Evolutionary conservation across 1,139 yeast species (phyloP), one percentile per base, ranked within the genome.

Genomic region (Scheffersomyces insectosa): DNA sequence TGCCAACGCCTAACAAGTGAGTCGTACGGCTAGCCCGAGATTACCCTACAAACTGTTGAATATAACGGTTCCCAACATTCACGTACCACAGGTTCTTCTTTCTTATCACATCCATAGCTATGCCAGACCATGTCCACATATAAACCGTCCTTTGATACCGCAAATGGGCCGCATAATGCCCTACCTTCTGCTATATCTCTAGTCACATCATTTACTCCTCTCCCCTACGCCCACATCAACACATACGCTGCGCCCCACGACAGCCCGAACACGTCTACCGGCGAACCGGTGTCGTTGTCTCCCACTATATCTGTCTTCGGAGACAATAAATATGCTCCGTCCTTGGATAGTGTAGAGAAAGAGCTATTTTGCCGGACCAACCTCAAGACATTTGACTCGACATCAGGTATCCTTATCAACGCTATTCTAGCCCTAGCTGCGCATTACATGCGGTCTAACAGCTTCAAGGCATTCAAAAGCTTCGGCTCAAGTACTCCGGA

Each of bases 371-470:
- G 38, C 23, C 15, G 41, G 32, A 33, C 43, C 34, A 38, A 44
- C 31, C 25, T 38, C 4, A 33, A 23, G 37, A 16, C 45, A 3
- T 37, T 40, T 27, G 41, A 38, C 27, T 36, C 47, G 16, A 55
- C 54, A 6, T 42, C 42, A n/a, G 30, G 23, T n/a, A 41, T 49
- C 6, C 42, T 59, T 10, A 39, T 54, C 11, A 44, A 54, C 32
- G 41, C 62, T 1, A 40, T 56, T 5, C 37, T 63, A n/a, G 48
- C 66, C 1, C 49, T 60, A 20, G 50, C 60, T 1, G 46, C 56
- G 6, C 59, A 51, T 37, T 56, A 57, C 37, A 46, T 62, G 12
- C 40, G 63, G 33, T 44, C 59, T 13, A 62, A 53, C 39, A 49
- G 56, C 4, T 44, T 62, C 32, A 63, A 62, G 40, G 46, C 53